Evolutionary conservation across 805 yeast species (phyloP).

Genomic region (Schizosaccharomyces lindneri): DNA sequence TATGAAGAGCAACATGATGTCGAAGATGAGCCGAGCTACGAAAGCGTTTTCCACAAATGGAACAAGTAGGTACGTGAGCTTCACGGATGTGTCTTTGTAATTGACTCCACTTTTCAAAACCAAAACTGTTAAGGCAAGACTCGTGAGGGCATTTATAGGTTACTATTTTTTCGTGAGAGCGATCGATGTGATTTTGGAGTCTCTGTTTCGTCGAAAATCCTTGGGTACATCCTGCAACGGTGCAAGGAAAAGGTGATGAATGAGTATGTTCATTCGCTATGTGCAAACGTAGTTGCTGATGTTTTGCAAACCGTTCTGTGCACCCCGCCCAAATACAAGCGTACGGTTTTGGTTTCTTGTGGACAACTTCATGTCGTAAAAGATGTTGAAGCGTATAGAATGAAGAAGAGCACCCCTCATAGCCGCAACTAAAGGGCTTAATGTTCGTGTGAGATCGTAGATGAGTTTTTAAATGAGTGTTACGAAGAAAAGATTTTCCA

Average conservation of each 20-base stretch:
- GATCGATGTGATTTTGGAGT: slow-evolving; percentile 38
- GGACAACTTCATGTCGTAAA: slow-evolving; percentile 61
- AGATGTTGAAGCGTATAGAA: slow-evolving; percentile 60
- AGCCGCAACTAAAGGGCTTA: slow-evolving; percentile 20
- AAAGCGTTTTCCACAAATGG: slow-evolving; percentile 53
- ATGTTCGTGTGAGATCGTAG: slow-evolving; percentile 13
- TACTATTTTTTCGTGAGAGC: slow-evolving; percentile 26
- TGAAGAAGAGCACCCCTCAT: slow-evolving; percentile 56
- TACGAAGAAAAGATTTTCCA: slow-evolving; percentile 38
- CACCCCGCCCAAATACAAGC: slow-evolving; percentile 40
- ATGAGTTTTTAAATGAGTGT: slow-evolving; percentile 63
- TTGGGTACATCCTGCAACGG: slow-evolving; percentile 40
- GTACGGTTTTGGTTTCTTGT: slow-evolving; percentile 30
- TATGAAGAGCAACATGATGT: slow-evolving; percentile 54
- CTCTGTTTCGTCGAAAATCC: slow-evolving; percentile 38
- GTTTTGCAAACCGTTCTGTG: slow-evolving; percentile 40
- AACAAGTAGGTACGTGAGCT: slow-evolving; percentile 40
- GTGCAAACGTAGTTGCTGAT: slow-evolving; percentile 55
- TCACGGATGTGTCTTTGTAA: slow-evolving; percentile 44
- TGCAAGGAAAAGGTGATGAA: slow-evolving; percentile 19
- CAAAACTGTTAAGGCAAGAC: slow-evolving; percentile 20
- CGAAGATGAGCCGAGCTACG: slow-evolving; percentile 45
- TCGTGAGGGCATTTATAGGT: slow-evolving; percentile 8
- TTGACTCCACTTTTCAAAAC: slow-evolving; percentile 49
- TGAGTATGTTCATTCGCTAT: slow-evolving; percentile 33